Base-by-base conservation (phyloP, 192 early-diverging fungal species). In the Coemansia sp. region DNA sequence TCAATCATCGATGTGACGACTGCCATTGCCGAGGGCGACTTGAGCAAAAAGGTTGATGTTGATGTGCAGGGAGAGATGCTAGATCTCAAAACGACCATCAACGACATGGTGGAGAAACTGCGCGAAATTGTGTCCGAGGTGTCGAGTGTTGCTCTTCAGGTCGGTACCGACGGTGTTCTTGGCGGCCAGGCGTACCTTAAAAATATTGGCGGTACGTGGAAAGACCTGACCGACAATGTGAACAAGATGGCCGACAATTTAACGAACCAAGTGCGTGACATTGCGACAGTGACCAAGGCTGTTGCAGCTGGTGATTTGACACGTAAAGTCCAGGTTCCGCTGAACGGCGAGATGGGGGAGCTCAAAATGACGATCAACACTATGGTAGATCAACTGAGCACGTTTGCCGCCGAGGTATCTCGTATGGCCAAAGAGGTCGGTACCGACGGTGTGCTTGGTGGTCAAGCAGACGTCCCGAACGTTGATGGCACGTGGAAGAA, bases 241-340 rank as follows among this genome's bases (percentile, higher is more conserved):
- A 88, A 88, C 65, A 69, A 64, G 19, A 86, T 88, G 87, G 87
- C 87, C 3, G 62, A 75, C 48, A 88, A 88, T 22, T 43, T 88
- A 16, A 88, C 87, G 1, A 80, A 68, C 14, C 87, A 88, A 71
- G 87, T 88, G 23, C 76, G 87, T 23, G 69, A 82, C 20, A 86
- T 86, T 51, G 77, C 82, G 1, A 23, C 35, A 0, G 84, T 85
- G 1, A 82, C 73, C 12, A 82, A 71, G 27, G 84, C 84, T 13
- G 78, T 85, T 23, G 79, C 84, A 0, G 37, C 57, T 0, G 84
- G 84, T 3, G 77, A 85, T 60, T 49, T 85, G 24, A 75, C 73
- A 24, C 64, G 66, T 2, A 82, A 69, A 57, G 76, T 84, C 43
- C 51, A 62, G 4, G 72, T 82, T 0, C 72, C 69, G 19, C 59